Conservation (phyloP, 2,329 filamentous ascomycete species). For the Fusarium sp. region DNA sequence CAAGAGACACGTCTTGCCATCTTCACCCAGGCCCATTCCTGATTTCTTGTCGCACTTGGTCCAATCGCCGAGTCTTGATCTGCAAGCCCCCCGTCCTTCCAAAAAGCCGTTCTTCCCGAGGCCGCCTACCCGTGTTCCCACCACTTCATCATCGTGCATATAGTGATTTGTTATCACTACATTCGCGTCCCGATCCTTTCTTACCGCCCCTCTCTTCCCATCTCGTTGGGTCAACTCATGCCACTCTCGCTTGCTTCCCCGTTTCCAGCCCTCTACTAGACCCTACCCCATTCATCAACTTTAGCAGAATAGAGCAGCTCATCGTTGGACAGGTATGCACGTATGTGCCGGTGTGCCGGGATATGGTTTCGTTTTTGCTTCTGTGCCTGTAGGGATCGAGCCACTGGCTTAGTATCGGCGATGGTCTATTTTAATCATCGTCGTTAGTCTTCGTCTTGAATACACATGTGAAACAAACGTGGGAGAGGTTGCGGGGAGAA, state of each 20-base stretch:
- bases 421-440: slow-evolving; percentile 54
- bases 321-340: slow-evolving; percentile 13
- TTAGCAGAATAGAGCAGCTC: slow-evolving; percentile 4
- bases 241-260: slow-evolving; percentile 5
- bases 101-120: slow-evolving; percentile 40
- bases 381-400: slow-evolving; percentile 18
- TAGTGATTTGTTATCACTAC: slow-evolving; percentile 5
- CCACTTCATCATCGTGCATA: slow-evolving; percentile 41
- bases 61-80: slow-evolving; percentile 35
- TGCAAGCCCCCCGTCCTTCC: slow-evolving; percentile 21
- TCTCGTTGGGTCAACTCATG: neutral
- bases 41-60: slow-evolving; percentile 16
- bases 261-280: slow-evolving; percentile 13
- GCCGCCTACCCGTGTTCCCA: slow-evolving; percentile 25
- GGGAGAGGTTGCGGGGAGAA: slow-evolving; percentile 23
- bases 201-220: slow-evolving; percentile 13
- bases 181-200: slow-evolving; percentile 5
- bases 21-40: slow-evolving; percentile 1
- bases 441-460: slow-evolving; percentile 53
- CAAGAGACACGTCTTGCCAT: slow-evolving; percentile 14
- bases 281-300: slow-evolving; percentile 20
- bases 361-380: slow-evolving; percentile 12
- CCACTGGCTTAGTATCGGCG: slow-evolving; percentile 47
- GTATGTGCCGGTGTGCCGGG: slow-evolving; percentile 32
- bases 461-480: slow-evolving; percentile 36